Evolutionary conservation across 768 basidiomycete species (phyloP).

Genomic region (Amanita molliuscula): DNA sequence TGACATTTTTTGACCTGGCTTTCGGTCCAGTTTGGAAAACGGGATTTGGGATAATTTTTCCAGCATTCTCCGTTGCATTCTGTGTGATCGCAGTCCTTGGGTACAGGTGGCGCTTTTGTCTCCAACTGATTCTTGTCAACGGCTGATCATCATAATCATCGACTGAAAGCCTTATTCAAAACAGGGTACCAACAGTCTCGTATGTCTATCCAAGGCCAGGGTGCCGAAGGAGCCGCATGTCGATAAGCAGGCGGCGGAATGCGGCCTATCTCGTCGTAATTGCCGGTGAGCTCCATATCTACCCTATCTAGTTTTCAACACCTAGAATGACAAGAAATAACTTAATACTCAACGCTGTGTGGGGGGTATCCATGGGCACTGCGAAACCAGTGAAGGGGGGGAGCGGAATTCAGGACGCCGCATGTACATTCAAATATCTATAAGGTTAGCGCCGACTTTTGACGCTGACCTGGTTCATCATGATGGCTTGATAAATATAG

Average conservation of each 20-base stretch:
- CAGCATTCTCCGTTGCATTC: slow-evolving; percentile 27
- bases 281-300: not conserved
- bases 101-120: slow-evolving; percentile 27
- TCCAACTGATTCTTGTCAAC: slow-evolving; percentile 22
- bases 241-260: slow-evolving; percentile 29
- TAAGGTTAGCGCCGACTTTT: not conserved
- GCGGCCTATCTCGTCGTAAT: not conserved
- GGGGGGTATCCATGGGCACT: not conserved
- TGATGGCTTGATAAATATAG: not conserved
- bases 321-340: not conserved
- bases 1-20: slow-evolving; percentile 31
- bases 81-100: slow-evolving; percentile 24
- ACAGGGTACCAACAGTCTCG: slow-evolving; percentile 20
- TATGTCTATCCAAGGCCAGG: slow-evolving; percentile 37
- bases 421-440: not conserved
- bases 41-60: slow-evolving; percentile 31
- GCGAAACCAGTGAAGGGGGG: not conserved
- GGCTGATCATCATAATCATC: not conserved
- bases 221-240: slow-evolving; percentile 36
- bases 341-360: not conserved
- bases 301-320: not conserved
- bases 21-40: slow-evolving; percentile 48
- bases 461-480: not conserved
- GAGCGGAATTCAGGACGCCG: not conserved
- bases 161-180: not conserved